Evolutionary conservation across 345 rosid genomes (phyloP), one percentile per base, ranked within the genome.

Genomic region (Excoecaria cochinchinensis): DNA sequence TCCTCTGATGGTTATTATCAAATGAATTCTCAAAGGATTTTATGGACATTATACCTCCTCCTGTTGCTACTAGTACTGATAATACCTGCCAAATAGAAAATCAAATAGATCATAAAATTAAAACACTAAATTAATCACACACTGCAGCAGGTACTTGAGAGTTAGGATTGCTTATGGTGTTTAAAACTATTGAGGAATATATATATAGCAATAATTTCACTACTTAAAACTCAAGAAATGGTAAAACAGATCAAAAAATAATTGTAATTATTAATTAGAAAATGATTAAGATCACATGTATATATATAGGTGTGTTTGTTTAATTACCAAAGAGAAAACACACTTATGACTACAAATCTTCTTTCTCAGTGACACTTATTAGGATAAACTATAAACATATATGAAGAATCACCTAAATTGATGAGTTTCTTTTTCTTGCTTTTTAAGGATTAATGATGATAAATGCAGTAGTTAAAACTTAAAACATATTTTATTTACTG

Each of bases 11-110:
- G 74, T 70, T 75, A 85, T 90, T 90, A 67, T 84, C 76, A 81
- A 90, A 90, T 58, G 91, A 76, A 74, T 90, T 90, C 74, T 87
- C 92, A 50, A 90, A 89, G 65, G 76, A 86, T 64, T 58, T 87
- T 8, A 89, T 67, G 50, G 95, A 89, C 82, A 85, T 77, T 21
- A 89, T 80, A 8, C 90, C 95, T 73, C 91, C 95, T 44, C 81
- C 46, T 24, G 92, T 86, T 38, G 89, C 90, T 46, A 87, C 63
- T 47, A 85, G 67, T 71, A 87, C 84, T 56, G 88, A 66, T 40
- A 87, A 78, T 22, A 78, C 78, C 95, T 90, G 85, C 36, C n/a
- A 24, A 75, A 16, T 39, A 6, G 19, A 44, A 39, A 51, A 39
- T 44, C 14, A 17, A 42, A 31, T 0, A 61, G 44, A 15, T 11